Conservation (phyloP, 2,329 filamentous ascomycete species). For the Aspergillus sp. region DNA sequence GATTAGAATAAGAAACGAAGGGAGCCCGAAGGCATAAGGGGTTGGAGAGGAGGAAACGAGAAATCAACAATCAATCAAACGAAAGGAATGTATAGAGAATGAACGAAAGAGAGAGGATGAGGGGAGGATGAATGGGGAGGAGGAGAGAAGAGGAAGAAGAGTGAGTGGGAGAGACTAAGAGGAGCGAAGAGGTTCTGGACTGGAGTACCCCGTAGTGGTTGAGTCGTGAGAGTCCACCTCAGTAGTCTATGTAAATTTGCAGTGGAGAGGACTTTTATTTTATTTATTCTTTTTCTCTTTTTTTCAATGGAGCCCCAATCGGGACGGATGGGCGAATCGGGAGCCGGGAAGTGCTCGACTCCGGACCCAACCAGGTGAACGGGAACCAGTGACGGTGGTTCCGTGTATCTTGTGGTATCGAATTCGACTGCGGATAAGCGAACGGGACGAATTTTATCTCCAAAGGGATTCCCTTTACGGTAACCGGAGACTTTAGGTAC, state of each 20-base stretch:
- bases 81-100: conserved; percentile 4
- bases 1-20: conserved; percentile 5
- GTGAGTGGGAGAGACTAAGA: conserved; percentile 6
- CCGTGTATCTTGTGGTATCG: background rate
- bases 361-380: conserved; percentile 6
- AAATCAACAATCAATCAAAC: conserved; percentile 5
- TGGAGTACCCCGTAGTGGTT: background rate
- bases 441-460: background rate
- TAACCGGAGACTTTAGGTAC: no score
- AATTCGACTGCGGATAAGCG: background rate
- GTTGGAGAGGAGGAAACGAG: conserved; percentile 1
- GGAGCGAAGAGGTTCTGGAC: background rate
- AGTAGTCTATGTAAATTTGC: no score
- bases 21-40: conserved; percentile 8
- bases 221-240: no score
- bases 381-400: background rate
- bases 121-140: conserved; percentile 4
- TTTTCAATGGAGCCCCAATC: background rate
- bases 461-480: background rate
- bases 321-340: background rate
- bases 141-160: conserved; percentile 9
- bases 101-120: conserved; percentile 4
- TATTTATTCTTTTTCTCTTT: background rate
- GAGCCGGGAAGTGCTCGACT: background rate
- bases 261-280: background rate